phyloP scores from a whole-genome alignment of 1,284 basidiomycete species.

The Leccinum subfulvum region DNA sequence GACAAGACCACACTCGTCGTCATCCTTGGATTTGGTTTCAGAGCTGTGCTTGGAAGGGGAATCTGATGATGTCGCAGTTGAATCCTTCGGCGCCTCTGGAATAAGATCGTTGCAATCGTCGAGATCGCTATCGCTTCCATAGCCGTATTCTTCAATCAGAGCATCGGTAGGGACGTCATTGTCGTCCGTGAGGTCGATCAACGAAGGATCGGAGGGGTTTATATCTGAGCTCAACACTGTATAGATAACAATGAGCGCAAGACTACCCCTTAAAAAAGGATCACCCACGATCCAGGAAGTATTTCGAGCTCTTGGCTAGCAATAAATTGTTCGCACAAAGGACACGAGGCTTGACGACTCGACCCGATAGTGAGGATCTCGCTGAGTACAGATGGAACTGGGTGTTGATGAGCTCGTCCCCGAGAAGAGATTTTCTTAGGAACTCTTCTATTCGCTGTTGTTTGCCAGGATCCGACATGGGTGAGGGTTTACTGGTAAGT shows the following conservation, averaged over 20 bases:
- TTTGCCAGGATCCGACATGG: not conserved
- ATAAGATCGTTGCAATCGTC: not conserved
- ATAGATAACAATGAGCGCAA: not conserved
- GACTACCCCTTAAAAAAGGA: not conserved
- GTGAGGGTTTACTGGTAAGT: not conserved
- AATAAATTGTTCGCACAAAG: not conserved
- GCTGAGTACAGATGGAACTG: not conserved
- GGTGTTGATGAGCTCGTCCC: not conserved
- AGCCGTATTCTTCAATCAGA: not conserved
- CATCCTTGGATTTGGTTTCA: not conserved
- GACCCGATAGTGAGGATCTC: not conserved
- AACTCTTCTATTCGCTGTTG: not conserved
- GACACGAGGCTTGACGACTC: not conserved
- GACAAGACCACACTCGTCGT: not conserved
- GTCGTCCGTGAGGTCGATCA: not conserved
- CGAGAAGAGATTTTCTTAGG: not conserved
- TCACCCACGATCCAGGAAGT: not conserved
- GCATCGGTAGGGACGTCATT: not conserved
- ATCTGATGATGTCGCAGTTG: not conserved
- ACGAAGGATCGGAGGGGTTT: not conserved
- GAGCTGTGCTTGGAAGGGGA: not conserved
- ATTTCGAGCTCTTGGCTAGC: not conserved
- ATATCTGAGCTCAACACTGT: not conserved
- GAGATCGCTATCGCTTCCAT: not conserved
- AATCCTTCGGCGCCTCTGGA: not conserved